These are phyloP conservation scores for Ophiostoma populinum DNA, from an alignment of 2,329 filamentous ascomycete genomes.

Conservation along the genomic window DNA sequence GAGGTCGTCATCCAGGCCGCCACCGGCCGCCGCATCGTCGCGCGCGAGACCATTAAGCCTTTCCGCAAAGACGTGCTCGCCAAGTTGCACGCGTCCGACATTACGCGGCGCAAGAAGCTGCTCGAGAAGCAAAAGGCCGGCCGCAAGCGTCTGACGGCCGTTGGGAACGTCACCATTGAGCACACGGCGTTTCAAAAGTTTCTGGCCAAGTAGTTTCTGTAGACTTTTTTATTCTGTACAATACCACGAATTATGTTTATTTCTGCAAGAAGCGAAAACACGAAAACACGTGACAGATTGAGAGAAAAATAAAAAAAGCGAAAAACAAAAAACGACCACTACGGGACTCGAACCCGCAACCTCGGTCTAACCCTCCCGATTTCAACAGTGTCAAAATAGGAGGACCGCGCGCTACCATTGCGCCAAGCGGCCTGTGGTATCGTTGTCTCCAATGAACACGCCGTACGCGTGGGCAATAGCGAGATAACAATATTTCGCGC, in stretches of 20 bases:
- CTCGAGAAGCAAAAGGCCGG: slow-evolving; percentile 96
- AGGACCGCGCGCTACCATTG: slow-evolving; percentile 15
- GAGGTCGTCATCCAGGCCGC: slow-evolving; percentile 84
- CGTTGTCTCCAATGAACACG: slow-evolving; percentile 1
- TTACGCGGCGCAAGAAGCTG: slow-evolving; percentile 66
- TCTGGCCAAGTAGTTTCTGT: slow-evolving; percentile 48
- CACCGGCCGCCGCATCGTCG: slow-evolving; percentile 66
- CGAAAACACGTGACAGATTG: background rate
- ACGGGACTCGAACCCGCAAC: slow-evolving; percentile 15
- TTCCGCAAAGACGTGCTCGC: slow-evolving; percentile 90
- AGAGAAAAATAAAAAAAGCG: background rate
- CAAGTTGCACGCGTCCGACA: slow-evolving; percentile 84
- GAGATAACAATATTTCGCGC: slow-evolving; percentile 1
- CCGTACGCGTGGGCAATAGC: slow-evolving; percentile 10
- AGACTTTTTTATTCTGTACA: background rate
- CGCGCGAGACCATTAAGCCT: slow-evolving; percentile 86
- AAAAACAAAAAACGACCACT: slow-evolving; percentile 11
- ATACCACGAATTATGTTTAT: too few species aligned
- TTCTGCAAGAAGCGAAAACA: too few species aligned
- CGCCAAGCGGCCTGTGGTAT: slow-evolving; percentile 14
- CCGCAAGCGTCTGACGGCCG: slow-evolving; percentile 65
- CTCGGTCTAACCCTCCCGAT: slow-evolving; percentile 12
- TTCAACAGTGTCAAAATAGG: slow-evolving; percentile 12
- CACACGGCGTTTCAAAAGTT: slow-evolving; percentile 93
- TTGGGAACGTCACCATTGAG: slow-evolving; percentile 90